phyloP scores from a whole-genome alignment of 2,329 filamentous ascomycete species.

The Aspergillus transmontanensis region DNA sequence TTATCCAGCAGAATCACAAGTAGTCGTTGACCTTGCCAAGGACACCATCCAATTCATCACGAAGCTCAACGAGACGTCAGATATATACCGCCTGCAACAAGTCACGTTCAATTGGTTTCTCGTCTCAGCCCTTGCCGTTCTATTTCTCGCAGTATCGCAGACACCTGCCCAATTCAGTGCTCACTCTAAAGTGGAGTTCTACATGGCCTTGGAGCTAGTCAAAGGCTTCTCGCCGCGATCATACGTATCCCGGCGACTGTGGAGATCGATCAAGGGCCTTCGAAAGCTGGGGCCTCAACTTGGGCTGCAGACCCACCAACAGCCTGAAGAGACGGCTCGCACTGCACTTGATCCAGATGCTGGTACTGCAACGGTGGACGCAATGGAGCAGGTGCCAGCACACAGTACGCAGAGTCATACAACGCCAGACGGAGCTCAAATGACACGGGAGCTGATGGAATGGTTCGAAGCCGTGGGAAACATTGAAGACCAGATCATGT shows the following conservation, averaged over 20 bases:
- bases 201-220: constrained; percentile 65
- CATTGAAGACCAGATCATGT: constrained; percentile 46
- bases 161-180: constrained; percentile 61
- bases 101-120: constrained; percentile 68
- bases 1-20: constrained; percentile 71
- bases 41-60: constrained; percentile 65
- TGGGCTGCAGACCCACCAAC: constrained; percentile 48
- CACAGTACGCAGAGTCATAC: constrained; percentile 53
- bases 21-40: constrained; percentile 64
- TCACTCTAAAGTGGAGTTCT: constrained; percentile 64
- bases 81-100: constrained; percentile 65
- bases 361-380: not conserved
- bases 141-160: constrained; percentile 66
- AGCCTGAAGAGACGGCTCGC: not conserved
- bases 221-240: constrained; percentile 62
- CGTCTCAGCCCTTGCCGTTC: constrained; percentile 62
- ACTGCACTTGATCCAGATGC: too few species aligned
- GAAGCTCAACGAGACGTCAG: constrained; percentile 60
- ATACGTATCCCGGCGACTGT: constrained; percentile 62
- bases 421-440: constrained; percentile 56
- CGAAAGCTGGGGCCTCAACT: constrained; percentile 63
- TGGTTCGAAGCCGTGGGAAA: constrained; percentile 65
- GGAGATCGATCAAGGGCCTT: constrained; percentile 63
- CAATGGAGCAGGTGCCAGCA: not conserved
- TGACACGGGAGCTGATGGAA: constrained; percentile 60